Conservation (phyloP, 345 rosid species). For the Triadica sebifera region DNA sequence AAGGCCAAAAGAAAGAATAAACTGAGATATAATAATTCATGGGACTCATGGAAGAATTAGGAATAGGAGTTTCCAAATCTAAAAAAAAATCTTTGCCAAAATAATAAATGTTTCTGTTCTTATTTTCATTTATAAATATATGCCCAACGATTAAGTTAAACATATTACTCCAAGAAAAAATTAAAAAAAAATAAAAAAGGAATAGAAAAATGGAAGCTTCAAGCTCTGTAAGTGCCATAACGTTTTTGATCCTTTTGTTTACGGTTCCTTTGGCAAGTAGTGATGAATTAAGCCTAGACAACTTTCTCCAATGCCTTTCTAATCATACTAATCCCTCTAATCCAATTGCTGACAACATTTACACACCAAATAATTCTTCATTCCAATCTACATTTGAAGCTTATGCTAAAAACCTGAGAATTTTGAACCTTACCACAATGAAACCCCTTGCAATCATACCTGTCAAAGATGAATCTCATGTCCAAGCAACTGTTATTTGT, state of each 20-base stretch:
- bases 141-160: too few species aligned
- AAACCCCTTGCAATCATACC: constrained; percentile 45
- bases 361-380: constrained; percentile 36
- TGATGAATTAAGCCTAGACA: background rate
- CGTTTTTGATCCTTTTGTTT: background rate
- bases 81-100: too few species aligned
- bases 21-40: too few species aligned
- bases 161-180: too few species aligned
- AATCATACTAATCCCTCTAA: background rate
- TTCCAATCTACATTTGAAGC: constrained; percentile 34
- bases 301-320: background rate
- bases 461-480: constrained; percentile 42
- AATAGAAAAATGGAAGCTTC: too few species aligned
- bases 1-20: too few species aligned
- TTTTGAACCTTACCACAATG: constrained; percentile 37
- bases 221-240: too few species aligned
- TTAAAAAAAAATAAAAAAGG: too few species aligned
- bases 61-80: too few species aligned
- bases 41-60: too few species aligned
- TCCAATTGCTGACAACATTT: constrained; percentile 12
- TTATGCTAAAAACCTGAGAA: constrained; percentile 45
- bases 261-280: background rate
- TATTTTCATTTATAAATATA: too few species aligned
- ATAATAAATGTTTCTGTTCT: too few species aligned
- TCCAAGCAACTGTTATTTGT: constrained; percentile 49